Evolutionary conservation across 2,329 filamentous ascomycete genomes (phyloP).

Genomic region (Fusarium sp.): DNA sequence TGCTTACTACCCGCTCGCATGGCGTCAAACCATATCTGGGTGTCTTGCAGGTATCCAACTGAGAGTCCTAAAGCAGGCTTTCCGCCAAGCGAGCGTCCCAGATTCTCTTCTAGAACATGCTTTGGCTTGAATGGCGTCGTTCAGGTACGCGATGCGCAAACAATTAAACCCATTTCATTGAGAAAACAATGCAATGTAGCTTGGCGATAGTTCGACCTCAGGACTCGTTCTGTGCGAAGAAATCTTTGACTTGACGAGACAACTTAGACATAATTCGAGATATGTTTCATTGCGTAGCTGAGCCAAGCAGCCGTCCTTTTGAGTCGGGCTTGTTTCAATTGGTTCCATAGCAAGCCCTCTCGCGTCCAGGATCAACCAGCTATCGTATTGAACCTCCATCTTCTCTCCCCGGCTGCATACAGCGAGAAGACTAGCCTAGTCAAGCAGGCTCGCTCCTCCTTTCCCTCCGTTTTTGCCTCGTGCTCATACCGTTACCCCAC

Average conservation of each 20-base stretch:
- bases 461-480: neutral
- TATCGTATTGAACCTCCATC: conserved; percentile 16
- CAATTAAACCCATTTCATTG: conserved; percentile 1
- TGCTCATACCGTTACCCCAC: conserved; percentile 15
- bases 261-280: conserved; percentile 12
- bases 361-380: conserved; percentile 18
- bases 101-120: conserved; percentile 1
- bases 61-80: neutral
- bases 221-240: conserved; percentile 2
- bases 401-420: conserved; percentile 1
- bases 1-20: conserved; percentile 20
- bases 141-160: neutral
- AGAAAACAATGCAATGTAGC: conserved; percentile 1
- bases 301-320: conserved; percentile 24
- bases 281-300: conserved; percentile 19
- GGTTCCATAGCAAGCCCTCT: conserved; percentile 27
- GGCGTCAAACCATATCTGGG: conserved; percentile 4
- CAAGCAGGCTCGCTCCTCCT: conserved; percentile 23
- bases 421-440: conserved; percentile 12
- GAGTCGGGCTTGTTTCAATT: conserved; percentile 38
- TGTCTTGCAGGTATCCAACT: conserved; percentile 21
- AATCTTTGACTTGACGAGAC: neutral
- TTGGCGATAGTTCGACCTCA: conserved; percentile 2
- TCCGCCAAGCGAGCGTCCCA: neutral
- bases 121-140: neutral